Evolutionary conservation across 1,139 yeast species (phyloP), one percentile per base, ranked within the genome.

Genomic region (Candida sojae): DNA sequence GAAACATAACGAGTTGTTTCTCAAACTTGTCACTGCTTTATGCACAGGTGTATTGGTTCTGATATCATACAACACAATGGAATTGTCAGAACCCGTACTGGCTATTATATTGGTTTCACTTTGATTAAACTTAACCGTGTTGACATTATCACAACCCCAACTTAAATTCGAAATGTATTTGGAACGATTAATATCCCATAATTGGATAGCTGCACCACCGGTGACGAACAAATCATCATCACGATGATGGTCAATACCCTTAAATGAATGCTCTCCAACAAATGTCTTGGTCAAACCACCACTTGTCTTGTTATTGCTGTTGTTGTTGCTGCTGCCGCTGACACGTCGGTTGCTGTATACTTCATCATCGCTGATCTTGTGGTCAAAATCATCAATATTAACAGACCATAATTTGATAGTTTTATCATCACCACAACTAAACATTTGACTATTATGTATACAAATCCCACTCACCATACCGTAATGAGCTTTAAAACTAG

Each of bases 71-170:
- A 95, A 72, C 1, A 93, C 93, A 48, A 93, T 78, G 1, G 97
- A 87, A 57, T 96, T 87, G 66, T 93, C 99, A 45, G 92, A 82
- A 5, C 99, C 99, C 2, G 96, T 84, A 52, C 96, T 84, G 28
- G 98, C 98, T 44, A 95, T 67, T 11, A 95, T 78, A 44, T 91
- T 88, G 3, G 96, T 88, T 63, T 95, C 97, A 0, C 96, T 88
- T 66, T 84, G 85, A 67, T 93, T 95, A 70, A 93, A 93, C 60
- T 84, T 84, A 42, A 92, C 97, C 5, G 86, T 75, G 49, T 79
- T 84, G 50, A 92, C 77, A 62, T 90, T 90, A 64, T 95, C 99
- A 7, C 96, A 96, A 42, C 98, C 99, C 99, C 99, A 95, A 1
- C 95, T 83, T 51, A 93, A 72, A 58, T 90, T 80, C 13, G 89